Evolutionary conservation across 2,329 filamentous ascomycete species (phyloP), one percentile per base, ranked within the genome.

Genomic region (Aspergillus phoenicis): DNA sequence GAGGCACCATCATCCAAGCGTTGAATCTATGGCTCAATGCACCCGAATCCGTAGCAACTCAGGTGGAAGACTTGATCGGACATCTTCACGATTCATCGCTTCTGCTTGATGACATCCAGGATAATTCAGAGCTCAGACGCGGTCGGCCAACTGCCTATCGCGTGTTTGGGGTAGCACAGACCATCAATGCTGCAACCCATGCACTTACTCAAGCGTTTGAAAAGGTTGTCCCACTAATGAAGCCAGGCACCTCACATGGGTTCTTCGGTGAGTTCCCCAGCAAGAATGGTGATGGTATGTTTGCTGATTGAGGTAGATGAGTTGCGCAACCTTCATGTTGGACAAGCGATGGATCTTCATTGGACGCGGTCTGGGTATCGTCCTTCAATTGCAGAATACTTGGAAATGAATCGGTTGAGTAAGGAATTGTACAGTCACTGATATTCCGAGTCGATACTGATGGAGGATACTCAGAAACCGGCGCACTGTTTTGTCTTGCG

Each of bases 51-150:
- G 38, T 13, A 36, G 52, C 41, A 8, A 6, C 7, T 1, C 41
- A 45, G 8, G 41, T 57, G 2, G 26, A 11, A 30, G 20, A 15
- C 1, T 10, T 57, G 5, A 24, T 49, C 3, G 28, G 30, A 5
- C 10, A 57, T 30, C 13, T 57, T 5, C 54, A 57, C 7, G 45
- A 57, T n/a, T 45, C 54, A 0, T 47, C 54, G 5, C 43, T 57
- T 13, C 48, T 56, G 2, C 57, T 62, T 11, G 61, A 62, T 20
- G 58, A 62, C 15, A 60, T 62, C 36, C 45, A 62, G 26, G 58
- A 62, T 26, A 28, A 26, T 15, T 62, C 61, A 0, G 22, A 26
- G 4, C 49, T 62, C 4, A 54, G 61, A 8, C 53, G 61, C 1
- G 61, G 54, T 1, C 17, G 17, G 2, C 48, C 61, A 5, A 11